A percentile compares a stretch with the other conserved stretches of the same genome.
Evolutionary conservation across 768 basidiomycete species (phyloP).

Genomic region (Dentipellis sp.): DNA sequence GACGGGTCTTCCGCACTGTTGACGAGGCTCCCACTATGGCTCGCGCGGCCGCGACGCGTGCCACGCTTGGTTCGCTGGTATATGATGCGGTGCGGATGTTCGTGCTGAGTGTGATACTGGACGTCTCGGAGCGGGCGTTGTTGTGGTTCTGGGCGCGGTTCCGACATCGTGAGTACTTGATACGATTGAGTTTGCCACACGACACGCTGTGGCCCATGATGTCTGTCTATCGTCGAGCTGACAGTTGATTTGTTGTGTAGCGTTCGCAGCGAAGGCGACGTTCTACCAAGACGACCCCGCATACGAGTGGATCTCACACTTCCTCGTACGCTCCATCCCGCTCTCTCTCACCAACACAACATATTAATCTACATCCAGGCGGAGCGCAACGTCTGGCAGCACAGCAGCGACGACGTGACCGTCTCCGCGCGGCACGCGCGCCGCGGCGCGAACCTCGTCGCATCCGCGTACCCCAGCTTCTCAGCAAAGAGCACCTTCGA

Average conservation of each 20-base stretch:
- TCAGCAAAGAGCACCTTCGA: not conserved
- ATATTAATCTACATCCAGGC: too few species aligned
- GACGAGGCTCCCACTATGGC: too few species aligned
- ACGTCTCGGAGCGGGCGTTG: not conserved
- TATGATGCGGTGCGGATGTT: too few species aligned
- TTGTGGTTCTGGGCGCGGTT: not conserved
- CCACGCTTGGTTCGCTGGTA: too few species aligned
- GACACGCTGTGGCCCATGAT: not conserved
- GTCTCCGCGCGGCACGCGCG: not conserved
- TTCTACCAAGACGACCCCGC: not conserved
- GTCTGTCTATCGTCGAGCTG: not conserved
- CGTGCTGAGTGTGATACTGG: not conserved
- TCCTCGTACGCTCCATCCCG: not conserved
- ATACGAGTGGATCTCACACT: not conserved
- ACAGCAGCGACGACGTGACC: not conserved
- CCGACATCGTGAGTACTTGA: not conserved
- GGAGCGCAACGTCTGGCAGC: not conserved
- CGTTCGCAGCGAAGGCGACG: not conserved
- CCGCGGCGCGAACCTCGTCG: not conserved
- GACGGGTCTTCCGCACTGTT: too few species aligned
- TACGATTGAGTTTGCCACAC: not conserved
- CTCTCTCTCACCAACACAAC: too few species aligned
- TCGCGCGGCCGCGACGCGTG: too few species aligned
- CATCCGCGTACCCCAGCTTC: not conserved
- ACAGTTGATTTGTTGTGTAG: not conserved